These are phyloP conservation scores for Moricandia moricandioides DNA, from an alignment of 345 rosid species.

Conservation along the genomic window DNA sequence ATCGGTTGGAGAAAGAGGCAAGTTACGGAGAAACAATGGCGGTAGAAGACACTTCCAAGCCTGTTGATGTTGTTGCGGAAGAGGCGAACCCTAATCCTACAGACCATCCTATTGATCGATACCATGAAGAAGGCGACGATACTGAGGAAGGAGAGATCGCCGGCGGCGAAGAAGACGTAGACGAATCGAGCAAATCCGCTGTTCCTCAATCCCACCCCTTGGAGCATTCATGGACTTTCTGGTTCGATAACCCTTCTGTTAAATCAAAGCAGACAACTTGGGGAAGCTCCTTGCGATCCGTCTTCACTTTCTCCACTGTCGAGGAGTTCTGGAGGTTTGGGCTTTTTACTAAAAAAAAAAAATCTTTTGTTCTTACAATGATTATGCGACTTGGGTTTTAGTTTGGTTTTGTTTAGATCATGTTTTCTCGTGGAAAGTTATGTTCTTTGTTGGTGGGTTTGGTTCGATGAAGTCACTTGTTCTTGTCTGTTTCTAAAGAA, in stretches of 20 bases:
- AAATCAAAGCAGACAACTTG: conserved; percentile 58
- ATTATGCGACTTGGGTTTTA: not conserved
- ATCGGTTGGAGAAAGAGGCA: conserved; percentile 1
- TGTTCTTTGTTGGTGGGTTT: not conserved
- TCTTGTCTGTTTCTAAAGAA: conserved; percentile 1
- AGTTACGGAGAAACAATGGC: conserved; percentile 29
- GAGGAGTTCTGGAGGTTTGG: conserved; percentile 31
- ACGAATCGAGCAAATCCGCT: conserved; percentile 37
- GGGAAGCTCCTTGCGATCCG: conserved; percentile 78
- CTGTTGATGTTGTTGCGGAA: conserved; percentile 7
- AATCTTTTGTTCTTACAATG: not conserved
- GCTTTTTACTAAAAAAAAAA: not conserved
- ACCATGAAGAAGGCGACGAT: conserved; percentile 43
- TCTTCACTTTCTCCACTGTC: conserved; percentile 65
- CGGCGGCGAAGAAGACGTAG: conserved; percentile 22
- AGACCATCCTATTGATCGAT: conserved; percentile 33
- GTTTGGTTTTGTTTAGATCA: not conserved
- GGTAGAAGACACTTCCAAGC: conserved; percentile 38
- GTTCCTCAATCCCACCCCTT: conserved; percentile 54
- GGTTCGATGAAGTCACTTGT: not conserved
- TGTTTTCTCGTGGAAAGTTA: not conserved
- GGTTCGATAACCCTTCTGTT: conserved; percentile 71
- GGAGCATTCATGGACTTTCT: conserved; percentile 88
- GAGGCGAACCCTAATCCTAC: conserved; percentile 42
- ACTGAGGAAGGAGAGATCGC: conserved; percentile 65